Percentiles rank a stretch among this genome's conserved stretches.
phyloP scores from a whole-genome alignment of 1,139 yeast genomes.

The Pichia sp. region DNA sequence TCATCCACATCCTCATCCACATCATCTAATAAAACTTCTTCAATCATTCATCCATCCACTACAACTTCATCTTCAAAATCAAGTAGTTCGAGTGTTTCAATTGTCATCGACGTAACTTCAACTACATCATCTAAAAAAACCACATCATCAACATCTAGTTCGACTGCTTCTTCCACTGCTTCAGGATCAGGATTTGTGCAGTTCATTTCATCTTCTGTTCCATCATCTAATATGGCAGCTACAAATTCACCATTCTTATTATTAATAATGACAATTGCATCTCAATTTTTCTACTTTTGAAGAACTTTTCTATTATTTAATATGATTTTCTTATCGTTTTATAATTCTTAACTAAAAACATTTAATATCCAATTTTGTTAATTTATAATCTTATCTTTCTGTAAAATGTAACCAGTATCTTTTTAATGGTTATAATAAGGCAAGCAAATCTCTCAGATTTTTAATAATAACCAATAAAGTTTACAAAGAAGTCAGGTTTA shows the following conservation, averaged over 20 bases:
- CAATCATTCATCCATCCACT: neutral
- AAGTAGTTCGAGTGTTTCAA: neutral
- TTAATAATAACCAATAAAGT: too few species aligned
- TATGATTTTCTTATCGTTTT: too few species aligned
- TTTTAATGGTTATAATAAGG: too few species aligned
- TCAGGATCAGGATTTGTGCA: constrained; percentile 8
- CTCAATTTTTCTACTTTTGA: constrained; percentile 1
- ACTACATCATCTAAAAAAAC: constrained; percentile 3
- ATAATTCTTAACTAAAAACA: too few species aligned
- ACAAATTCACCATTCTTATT: neutral
- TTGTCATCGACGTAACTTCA: neutral
- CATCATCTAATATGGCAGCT: neutral
- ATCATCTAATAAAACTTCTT: neutral
- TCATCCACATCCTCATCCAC: neutral
- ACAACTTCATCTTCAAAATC: neutral
- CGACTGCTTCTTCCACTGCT: neutral
- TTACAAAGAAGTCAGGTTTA: too few species aligned
- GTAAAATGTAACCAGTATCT: too few species aligned
- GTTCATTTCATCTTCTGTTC: neutral
- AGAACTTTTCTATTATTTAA: too few species aligned
- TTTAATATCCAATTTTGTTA: too few species aligned
- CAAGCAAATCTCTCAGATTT: too few species aligned
- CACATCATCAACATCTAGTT: constrained; percentile 3
- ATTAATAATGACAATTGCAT: neutral
- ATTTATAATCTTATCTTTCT: too few species aligned